phyloP scores from a whole-genome alignment of 2,329 filamentous ascomycete genomes.

The Ophiosphaerella herpotricha region DNA sequence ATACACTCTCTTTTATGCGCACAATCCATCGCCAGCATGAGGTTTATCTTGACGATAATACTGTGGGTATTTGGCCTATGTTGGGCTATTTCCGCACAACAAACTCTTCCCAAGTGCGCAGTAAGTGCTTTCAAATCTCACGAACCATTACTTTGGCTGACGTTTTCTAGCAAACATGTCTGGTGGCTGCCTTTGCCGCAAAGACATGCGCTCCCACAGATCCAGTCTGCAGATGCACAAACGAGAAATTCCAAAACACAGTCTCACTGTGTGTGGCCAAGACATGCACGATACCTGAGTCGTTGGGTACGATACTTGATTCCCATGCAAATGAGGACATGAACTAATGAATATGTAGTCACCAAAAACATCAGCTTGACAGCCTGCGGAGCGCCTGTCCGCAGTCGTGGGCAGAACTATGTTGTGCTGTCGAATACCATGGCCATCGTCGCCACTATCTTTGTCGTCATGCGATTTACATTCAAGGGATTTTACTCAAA shows the following conservation, averaged over 20 bases:
- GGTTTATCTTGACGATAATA: conserved; percentile 1
- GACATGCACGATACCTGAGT: conserved; percentile 28
- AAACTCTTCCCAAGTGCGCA: conserved; percentile 2
- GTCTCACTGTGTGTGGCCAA: conserved; percentile 25
- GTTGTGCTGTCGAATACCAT: conserved; percentile 42
- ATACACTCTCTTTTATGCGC: neutral
- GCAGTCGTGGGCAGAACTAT: conserved; percentile 43
- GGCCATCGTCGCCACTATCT: conserved; percentile 39
- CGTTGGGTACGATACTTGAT: conserved; percentile 16
- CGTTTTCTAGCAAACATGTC: conserved; percentile 13
- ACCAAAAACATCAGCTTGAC: conserved; percentile 50
- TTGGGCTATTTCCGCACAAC: conserved; percentile 5
- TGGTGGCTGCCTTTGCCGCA: conserved; percentile 13
- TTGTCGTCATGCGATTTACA: conserved; percentile 43
- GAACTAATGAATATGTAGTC: conserved; percentile 22
- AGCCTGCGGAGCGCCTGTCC: conserved; percentile 46
- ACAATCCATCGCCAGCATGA: conserved; percentile 3
- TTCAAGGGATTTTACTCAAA: conserved; percentile 44
- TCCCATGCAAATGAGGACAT: neutral
- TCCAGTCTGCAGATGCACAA: conserved; percentile 28
- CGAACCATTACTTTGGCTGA: neutral
- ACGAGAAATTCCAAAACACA: conserved; percentile 20
- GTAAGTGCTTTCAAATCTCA: neutral
- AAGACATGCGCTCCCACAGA: conserved; percentile 24
- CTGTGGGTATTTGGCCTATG: conserved; percentile 6